Evolutionary conservation across 1,284 basidiomycete genomes (phyloP).

Genomic region (Phlebopus sp.): DNA sequence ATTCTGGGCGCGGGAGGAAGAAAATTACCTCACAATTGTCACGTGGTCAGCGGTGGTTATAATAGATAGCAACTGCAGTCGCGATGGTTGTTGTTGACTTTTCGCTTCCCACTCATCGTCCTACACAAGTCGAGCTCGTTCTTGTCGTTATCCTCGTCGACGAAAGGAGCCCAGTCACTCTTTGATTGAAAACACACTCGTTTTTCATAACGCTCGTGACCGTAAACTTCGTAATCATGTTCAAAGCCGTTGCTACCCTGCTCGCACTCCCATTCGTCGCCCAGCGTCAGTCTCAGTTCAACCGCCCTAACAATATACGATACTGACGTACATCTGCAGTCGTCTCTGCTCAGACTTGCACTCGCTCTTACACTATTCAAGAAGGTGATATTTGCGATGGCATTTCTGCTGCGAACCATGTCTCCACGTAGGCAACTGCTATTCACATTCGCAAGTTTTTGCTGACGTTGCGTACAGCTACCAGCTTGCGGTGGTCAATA

Average conservation of each 20-base stretch:
- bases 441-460: neutral
- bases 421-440: slow-evolving; percentile 55
- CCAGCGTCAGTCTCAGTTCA: slow-evolving; percentile 36
- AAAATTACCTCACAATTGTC: slow-evolving; percentile 3
- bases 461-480: slow-evolving; percentile 43
- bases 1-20: neutral
- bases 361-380: slow-evolving; percentile 58
- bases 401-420: slow-evolving; percentile 63
- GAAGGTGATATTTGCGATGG: slow-evolving; percentile 63
- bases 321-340: slow-evolving; percentile 27
- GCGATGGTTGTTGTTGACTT: neutral
- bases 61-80: slow-evolving; percentile 1
- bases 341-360: slow-evolving; percentile 48
- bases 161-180: slow-evolving; percentile 11
- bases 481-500: slow-evolving; percentile 66
- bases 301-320: slow-evolving; percentile 7
- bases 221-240: slow-evolving; percentile 39
- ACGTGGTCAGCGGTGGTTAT: slow-evolving; percentile 4
- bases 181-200: slow-evolving; percentile 9
- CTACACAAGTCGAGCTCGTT: slow-evolving; percentile 1
- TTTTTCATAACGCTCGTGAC: slow-evolving; percentile 12
- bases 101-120: neutral
- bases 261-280: slow-evolving; percentile 43
- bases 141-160: neutral
- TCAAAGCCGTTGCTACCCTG: slow-evolving; percentile 41